Evolutionary conservation across 768 basidiomycete species (phyloP), one percentile per base, ranked within the genome.

Genomic region (Xanthoconium stramineum): DNA sequence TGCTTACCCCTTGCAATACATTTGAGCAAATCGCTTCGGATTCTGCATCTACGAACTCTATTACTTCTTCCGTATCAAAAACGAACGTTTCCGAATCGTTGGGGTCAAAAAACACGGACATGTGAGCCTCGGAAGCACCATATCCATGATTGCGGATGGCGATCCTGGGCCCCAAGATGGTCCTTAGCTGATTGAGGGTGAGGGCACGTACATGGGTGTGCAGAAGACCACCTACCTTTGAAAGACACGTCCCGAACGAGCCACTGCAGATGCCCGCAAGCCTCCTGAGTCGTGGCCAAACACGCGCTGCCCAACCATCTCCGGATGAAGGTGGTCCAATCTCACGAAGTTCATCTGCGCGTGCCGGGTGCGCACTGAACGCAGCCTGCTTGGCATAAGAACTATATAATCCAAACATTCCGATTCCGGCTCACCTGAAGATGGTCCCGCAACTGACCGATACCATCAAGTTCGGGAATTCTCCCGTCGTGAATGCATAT

Each of bases 401-500:
- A 44, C 2, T 9, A 30, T 7, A 36, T 2, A 40, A 5, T 19
- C 5, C 24, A 5, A 33, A 15, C 19, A 4, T 3, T 15, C 17
- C 13, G 15, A 30, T 19, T 14, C 19, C 8, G 2, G 11, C 56
- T 56, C 37, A 37, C 65, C 55, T 58, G 56, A 5, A 66, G 17
- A 15, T 54, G 29, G 8, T 6, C n/a, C 32, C 50, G 53, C 20
- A 64, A 29, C 40, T 47, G 37, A 30, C 51, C 47, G 12, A 62
- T 37, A 17, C 54, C 60, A 19, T 62, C 55, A 9, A 62, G 43
- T 40, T 62, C 51, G 1, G 61, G 63, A 24, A 67, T 46, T 14
- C 5, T 47, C 4, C 60, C 58, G 17, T 57, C 44, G 10, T 37
- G 19, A 24, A 67, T 57, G 53, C 46, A 54, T 8, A 36, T 9